A percentile compares a stretch with the other conserved stretches of the same genome.
Evolutionary conservation across 257 asterid genomes (phyloP).

Genomic region (Primulina huaijiensis): DNA sequence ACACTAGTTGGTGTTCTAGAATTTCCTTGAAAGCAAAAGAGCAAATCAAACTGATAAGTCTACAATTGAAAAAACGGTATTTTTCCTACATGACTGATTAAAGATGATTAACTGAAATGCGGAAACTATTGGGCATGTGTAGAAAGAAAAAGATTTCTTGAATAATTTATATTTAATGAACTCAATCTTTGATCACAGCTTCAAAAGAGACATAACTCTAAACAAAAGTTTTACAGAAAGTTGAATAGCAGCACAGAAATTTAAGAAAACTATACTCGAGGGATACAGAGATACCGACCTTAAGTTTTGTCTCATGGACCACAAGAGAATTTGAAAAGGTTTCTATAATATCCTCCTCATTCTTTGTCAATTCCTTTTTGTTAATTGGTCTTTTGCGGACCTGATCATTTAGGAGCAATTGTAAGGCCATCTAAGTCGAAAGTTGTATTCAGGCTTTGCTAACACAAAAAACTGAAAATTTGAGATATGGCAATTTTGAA

Average conservation of each 20-base stretch:
- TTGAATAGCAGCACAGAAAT: conserved; percentile 16
- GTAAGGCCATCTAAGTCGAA: background rate
- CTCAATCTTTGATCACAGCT: conserved; percentile 1
- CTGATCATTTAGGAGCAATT: conserved; percentile 29
- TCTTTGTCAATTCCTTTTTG: conserved; percentile 55
- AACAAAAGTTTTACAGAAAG: background rate
- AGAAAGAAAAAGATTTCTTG: background rate
- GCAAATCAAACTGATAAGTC: background rate
- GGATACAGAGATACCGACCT: conserved; percentile 26
- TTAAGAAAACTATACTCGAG: background rate
- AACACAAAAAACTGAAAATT: conserved; percentile 16
- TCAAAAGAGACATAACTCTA: conserved; percentile 9
- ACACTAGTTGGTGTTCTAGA: conserved; percentile 12
- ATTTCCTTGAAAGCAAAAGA: conserved; percentile 8
- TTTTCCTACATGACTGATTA: background rate
- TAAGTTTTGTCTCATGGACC: conserved; percentile 55
- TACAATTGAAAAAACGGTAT: background rate
- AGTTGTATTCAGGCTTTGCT: background rate
- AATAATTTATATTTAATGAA: conserved; percentile 10
- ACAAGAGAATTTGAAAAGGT: conserved; percentile 41
- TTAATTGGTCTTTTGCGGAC: conserved; percentile 59
- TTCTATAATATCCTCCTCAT: conserved; percentile 53
- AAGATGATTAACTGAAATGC: conserved; percentile 3
- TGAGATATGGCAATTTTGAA: conserved; percentile 10
- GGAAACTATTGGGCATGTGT: background rate